Base-by-base conservation (phyloP, 73 alveolate species). In the Paramecium sonneborni region DNA sequence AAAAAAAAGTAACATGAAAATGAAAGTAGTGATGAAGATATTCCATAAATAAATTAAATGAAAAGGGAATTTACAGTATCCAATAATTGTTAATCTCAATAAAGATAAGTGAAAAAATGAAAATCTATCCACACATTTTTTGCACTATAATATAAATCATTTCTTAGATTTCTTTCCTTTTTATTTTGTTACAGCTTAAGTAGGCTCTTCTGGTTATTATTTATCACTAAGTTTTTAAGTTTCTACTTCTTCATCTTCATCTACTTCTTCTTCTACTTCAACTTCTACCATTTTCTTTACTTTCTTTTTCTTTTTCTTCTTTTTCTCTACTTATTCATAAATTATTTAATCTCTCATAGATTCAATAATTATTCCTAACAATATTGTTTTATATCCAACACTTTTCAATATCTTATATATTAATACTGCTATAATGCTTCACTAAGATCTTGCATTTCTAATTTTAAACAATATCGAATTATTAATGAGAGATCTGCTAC, bases 11-110 rank as follows among this genome's bases (percentile, higher is more conserved):
- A 72, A n/a, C 10, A 35, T 35, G 86, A 72, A 35, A 72, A 72
- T 72, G 84, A 62, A 62, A 72, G 55, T 72, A 72, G 86, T 20
- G 86, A 72, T 35, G 86, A 72, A 72, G 86, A 72, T 18, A 72
- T 72, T 28, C 86, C 86, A 5, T 35, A 72, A 11, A 4, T 38
- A 2, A 38, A 38, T 34, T 6, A 72, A 15, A 72, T 72, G 32
- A 72, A 72, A 72, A 32, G 86, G 12, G 86, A 62, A 32, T 62
- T 62, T 12, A 62, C 21, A 14, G 48, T 62, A 24, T 62, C 84
- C 32, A 62, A 62, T 28, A 62, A 62, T 62, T 30, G 20, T 28
- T n/a, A 26, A 30, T 30, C 84, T 30, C 20, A 62, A 62, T 26
- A 26, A 62, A 24, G 44, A 62, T 12, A 62, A 62, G 44, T 30